Evolutionary conservation across 305 asterid species (phyloP), one percentile per base, ranked within the genome.

Genomic region (Fraxinus floribunda): DNA sequence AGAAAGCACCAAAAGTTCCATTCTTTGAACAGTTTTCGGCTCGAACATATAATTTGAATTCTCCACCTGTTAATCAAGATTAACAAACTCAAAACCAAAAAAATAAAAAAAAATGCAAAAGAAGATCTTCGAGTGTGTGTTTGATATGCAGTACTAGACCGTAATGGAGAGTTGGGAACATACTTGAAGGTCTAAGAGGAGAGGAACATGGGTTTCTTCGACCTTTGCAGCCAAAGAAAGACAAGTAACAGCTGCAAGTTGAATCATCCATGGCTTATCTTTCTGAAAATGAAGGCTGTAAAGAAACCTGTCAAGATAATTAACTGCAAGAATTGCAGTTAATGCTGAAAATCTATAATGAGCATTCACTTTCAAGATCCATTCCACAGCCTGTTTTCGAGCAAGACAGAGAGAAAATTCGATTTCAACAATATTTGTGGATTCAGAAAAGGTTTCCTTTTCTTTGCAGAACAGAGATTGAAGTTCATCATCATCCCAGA

Each of bases 151-250:
- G 49, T 60, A 66, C 62, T 55, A n/a, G 55, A 38, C 68, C 13
- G 3, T 20, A 57, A 20, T 13, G 39, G 4, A 29, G n/a, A n/a
- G 13, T 11, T 15, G 73, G 7, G 0, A 0, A 62, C 89, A 66
- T 91, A 95, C 97, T 89, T 94, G 99, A 77, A 96, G 89, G 82
- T 96, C 98, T 0, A 94, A 62, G 71, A 94, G 98, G 18, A 92
- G 94, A 62, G 99, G 98, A 20, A 89, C 95, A 8, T 90, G 84
- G 38, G 95, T 92, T 78, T 95, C 99, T 85, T 95, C 98, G 75
- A 95, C 94, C 87, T 95, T 95, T 11, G 99, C 98, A 81, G 99
- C 98, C 1, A 95, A 86, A 64, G 99, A 94, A 81, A 93, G 92
- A 78, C 98, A 94, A 70, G 98, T 85, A 3, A 94, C 97, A 41